Evolutionary conservation across 352 stramenopile genomes (phyloP).

Genomic region (Globisporangium lucens): DNA sequence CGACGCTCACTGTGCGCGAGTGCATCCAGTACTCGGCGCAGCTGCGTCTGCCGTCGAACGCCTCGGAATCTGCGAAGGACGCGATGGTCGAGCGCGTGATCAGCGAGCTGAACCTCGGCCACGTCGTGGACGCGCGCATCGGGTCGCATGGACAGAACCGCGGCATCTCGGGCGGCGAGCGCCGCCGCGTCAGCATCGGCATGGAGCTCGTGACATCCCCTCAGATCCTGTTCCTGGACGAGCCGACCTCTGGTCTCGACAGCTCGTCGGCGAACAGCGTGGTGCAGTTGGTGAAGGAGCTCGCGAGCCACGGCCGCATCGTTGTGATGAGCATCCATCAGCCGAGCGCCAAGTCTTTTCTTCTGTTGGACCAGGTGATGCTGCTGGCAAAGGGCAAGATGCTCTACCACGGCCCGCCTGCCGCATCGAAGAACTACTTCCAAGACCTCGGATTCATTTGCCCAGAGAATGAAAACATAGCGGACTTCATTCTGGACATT

Average conservation of each 20-base stretch:
- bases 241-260: conserved; percentile 93
- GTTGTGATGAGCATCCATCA: conserved; percentile 89
- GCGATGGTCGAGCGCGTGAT: too few relatives aligned
- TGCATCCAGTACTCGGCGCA: too few relatives aligned
- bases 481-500: conserved; percentile 80
- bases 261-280: conserved; percentile 88
- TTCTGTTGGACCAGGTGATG: conserved; percentile 88
- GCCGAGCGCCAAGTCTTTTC: conserved; percentile 89
- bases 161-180: conserved; percentile 82
- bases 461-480: conserved; percentile 74
- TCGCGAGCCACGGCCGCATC: conserved; percentile 79
- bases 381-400: conserved; percentile 83
- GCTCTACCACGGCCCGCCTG: conserved; percentile 54
- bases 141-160: conserved; percentile 24
- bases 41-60: too few relatives aligned
- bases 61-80: too few relatives aligned
- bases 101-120: too few relatives aligned
- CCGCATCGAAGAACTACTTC: conserved; percentile 53
- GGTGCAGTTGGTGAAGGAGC: conserved; percentile 83
- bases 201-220: conserved; percentile 91
- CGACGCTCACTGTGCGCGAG: conserved; percentile 43
- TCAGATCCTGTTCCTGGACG: conserved; percentile 88
- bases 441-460: conserved; percentile 66
- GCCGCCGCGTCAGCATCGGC: conserved; percentile 90
- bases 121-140: too few relatives aligned